Conservation (phyloP, 768 basidiomycete species). For the Tylopilus balloui region DNA sequence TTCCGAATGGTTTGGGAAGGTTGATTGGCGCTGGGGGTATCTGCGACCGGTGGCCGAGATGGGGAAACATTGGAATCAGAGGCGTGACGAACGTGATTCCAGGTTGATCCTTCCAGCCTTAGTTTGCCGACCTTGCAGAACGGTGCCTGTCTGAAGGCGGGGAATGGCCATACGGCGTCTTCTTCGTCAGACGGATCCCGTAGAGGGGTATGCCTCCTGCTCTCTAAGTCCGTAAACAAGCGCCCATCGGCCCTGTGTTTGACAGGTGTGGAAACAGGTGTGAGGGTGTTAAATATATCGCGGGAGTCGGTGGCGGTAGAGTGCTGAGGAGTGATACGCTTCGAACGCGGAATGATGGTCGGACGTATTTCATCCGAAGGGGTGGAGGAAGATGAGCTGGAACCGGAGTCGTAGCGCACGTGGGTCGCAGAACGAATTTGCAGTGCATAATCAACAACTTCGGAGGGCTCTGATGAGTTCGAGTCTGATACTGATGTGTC, state of each 20-base stretch:
- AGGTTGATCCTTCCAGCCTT: conserved; percentile 22
- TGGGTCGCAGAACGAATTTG: conserved; percentile 3
- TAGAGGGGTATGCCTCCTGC: conserved; percentile 9
- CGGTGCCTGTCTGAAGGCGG: conserved; percentile 22
- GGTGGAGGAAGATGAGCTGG: conserved; percentile 36
- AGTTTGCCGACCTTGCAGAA: conserved; percentile 19
- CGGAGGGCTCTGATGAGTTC: not conserved
- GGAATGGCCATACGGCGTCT: conserved; percentile 17
- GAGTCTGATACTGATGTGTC: conserved; percentile 14
- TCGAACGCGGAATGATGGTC: conserved; percentile 36
- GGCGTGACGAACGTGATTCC: conserved; percentile 19
- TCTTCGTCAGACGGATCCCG: conserved; percentile 33
- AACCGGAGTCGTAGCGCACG: conserved; percentile 24
- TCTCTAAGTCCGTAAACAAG: conserved; percentile 14
- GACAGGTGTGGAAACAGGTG: conserved; percentile 39
- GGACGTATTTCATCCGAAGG: conserved; percentile 35
- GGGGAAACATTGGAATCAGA: conserved; percentile 18
- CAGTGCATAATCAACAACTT: conserved; percentile 5
- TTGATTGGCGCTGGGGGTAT: conserved; percentile 1
- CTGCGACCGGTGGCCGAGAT: not conserved
- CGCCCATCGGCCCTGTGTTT: conserved; percentile 8
- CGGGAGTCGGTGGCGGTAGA: conserved; percentile 15
- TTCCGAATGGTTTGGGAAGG: conserved; percentile 59
- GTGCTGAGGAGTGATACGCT: conserved; percentile 32
- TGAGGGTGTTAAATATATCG: conserved; percentile 37